Percentiles rank a stretch among this genome's conserved stretches.
These are phyloP conservation scores for Mortierella claussenii DNA, from an alignment of 192 early-diverging fungal genomes.

Conservation along the genomic window DNA sequence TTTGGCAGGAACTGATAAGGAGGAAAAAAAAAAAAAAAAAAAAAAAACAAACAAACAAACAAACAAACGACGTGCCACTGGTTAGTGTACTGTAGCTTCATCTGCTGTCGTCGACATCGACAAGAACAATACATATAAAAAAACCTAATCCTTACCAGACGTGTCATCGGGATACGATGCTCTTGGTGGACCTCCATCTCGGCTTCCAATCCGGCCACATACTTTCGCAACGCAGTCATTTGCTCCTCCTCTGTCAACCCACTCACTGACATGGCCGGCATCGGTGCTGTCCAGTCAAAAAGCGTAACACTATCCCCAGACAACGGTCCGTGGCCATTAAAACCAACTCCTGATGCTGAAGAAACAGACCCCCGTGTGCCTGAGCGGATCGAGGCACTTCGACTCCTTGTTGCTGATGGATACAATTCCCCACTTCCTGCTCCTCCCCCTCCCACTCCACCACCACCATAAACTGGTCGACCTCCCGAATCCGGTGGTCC, in stretches of 20 bases:
- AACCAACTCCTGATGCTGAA: constrained; percentile 7
- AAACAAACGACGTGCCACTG: no score
- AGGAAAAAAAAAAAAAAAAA: no score
- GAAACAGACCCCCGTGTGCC: constrained; percentile 26
- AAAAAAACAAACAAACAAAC: no score
- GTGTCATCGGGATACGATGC: constrained; percentile 62
- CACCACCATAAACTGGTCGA: not conserved
- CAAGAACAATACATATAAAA: no score
- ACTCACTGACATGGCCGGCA: constrained; percentile 51
- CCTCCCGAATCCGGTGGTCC: not conserved
- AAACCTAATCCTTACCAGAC: constrained; percentile 52
- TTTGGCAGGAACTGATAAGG: constrained; percentile 64
- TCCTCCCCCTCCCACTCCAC: no score
- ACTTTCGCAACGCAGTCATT: constrained; percentile 67
- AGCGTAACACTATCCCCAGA: constrained; percentile 48
- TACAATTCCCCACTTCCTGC: no score
- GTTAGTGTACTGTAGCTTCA: no score
- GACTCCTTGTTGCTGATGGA: no score
- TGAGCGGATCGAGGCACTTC: constrained; percentile 35
- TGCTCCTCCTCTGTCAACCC: constrained; percentile 56
- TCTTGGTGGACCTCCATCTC: constrained; percentile 80
- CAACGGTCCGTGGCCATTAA: not conserved
- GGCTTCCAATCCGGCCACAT: constrained; percentile 70
- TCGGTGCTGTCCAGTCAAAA: constrained; percentile 63
- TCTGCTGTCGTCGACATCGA: no score